Conservation (phyloP, 306 rosid species). For the Cucurbita moschata region DNA sequence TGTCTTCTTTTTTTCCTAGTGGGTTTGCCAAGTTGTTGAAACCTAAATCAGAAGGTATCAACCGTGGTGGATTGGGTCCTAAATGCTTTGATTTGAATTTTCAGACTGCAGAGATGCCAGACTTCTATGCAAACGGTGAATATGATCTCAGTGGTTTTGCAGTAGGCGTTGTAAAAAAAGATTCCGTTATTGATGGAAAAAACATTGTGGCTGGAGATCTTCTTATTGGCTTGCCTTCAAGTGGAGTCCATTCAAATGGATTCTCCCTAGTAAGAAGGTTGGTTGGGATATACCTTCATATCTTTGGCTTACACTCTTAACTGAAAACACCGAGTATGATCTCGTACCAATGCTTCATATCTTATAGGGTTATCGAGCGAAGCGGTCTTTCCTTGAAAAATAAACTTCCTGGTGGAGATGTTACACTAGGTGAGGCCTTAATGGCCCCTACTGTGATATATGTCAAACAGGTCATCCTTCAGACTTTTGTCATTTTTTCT, state of each 20-base stretch:
- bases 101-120: constrained; percentile 98
- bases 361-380: constrained; percentile 48
- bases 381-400: constrained; percentile 60
- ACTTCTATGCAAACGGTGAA: constrained; percentile 72
- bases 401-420: constrained; percentile 45
- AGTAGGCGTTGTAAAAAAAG: constrained; percentile 71
- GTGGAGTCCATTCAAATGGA: constrained; percentile 91
- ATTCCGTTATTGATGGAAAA: constrained; percentile 58
- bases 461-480: constrained; percentile 62
- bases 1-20: not conserved
- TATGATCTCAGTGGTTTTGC: constrained; percentile 95
- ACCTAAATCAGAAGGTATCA: not conserved
- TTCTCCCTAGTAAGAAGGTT: constrained; percentile 89
- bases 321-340: not conserved
- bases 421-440: constrained; percentile 67
- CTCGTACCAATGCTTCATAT: not conserved
- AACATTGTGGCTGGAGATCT: constrained; percentile 59
- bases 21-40: not conserved
- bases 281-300: constrained; percentile 1
- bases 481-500: not conserved
- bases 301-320: not conserved
- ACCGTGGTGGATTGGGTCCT: not conserved
- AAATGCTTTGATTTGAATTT: constrained; percentile 10
- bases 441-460: constrained; percentile 80
- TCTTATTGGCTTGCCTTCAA: constrained; percentile 77